Percentiles rank a stretch among this genome's conserved stretches.
Evolutionary conservation across 2,329 filamentous ascomycete species (phyloP).

Genomic region (Colletotrichum ledebouriae): DNA sequence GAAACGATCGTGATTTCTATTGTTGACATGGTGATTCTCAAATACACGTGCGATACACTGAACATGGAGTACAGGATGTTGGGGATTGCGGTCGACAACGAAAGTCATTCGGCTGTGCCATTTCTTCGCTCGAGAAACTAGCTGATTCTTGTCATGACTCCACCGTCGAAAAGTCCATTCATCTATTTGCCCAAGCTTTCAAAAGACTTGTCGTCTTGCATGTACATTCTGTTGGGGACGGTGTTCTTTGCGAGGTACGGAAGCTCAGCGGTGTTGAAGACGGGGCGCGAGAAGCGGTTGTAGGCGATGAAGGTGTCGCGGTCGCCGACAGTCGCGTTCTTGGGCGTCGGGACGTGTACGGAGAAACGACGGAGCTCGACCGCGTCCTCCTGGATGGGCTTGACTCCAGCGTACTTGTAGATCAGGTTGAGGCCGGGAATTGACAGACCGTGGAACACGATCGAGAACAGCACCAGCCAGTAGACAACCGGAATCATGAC

Average conservation of each 20-base stretch:
- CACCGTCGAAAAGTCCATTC: no score
- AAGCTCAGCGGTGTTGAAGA: not conserved
- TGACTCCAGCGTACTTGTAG: constrained; percentile 55
- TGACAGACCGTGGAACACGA: constrained; percentile 62
- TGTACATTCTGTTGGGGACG: not conserved
- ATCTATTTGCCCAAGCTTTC: not conserved
- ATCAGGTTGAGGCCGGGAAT: constrained; percentile 58
- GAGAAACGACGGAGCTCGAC: constrained; percentile 54
- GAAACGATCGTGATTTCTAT: no score
- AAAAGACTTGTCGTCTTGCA: not conserved
- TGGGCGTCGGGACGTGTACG: constrained; percentile 52
- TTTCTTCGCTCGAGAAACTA: no score
- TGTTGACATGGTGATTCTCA: no score
- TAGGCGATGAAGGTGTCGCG: constrained; percentile 58
- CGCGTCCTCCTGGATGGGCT: constrained; percentile 59
- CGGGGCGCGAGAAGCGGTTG: constrained; percentile 61
- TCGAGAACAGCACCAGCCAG: constrained; percentile 57
- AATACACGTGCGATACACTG: no score
- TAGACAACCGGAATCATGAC: constrained; percentile 57
- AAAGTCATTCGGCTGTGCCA: no score
- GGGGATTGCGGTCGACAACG: no score
- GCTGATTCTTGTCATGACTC: no score
- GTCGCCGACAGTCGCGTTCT: constrained; percentile 56
- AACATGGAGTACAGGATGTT: no score
- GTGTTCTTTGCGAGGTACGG: not conserved